Percentiles rank a stretch among this genome's conserved stretches.
phyloP scores from a whole-genome alignment of 169 alveolate genomes.

The Plasmodium gonderi region DNA sequence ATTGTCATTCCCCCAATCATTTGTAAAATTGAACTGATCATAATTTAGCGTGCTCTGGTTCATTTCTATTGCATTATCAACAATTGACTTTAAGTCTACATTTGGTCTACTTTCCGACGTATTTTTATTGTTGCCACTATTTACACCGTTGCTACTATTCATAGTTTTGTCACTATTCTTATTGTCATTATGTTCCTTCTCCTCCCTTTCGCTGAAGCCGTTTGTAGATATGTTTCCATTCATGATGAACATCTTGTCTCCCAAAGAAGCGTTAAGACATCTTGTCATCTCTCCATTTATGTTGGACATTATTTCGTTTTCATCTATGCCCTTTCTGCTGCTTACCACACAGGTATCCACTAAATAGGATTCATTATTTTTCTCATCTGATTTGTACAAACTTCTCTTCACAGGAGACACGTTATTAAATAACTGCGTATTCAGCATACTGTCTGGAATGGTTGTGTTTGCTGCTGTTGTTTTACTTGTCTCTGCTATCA shows the following conservation, averaged over 20 bases:
- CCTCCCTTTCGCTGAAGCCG: neutral
- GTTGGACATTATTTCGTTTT: neutral
- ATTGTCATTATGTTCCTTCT: no score
- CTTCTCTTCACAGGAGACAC: neutral
- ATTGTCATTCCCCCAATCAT: neutral
- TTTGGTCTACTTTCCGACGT: slow-evolving; percentile 19
- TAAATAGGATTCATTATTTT: slow-evolving; percentile 5
- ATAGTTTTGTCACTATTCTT: no score
- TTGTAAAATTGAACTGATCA: slow-evolving; percentile 35
- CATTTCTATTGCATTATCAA: slow-evolving; percentile 62
- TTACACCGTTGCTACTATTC: neutral
- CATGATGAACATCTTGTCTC: neutral
- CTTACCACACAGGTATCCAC: neutral
- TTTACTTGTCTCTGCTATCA: slow-evolving; percentile 45
- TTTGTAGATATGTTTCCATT: neutral
- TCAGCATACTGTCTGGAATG: slow-evolving; percentile 19
- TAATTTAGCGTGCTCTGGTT: slow-evolving; percentile 11
- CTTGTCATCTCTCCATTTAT: neutral
- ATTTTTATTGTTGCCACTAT: neutral
- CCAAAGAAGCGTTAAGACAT: neutral
- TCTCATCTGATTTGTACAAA: slow-evolving; percentile 16
- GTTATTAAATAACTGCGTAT: slow-evolving; percentile 13
- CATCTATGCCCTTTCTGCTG: neutral
- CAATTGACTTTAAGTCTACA: slow-evolving; percentile 40
- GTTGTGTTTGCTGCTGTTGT: slow-evolving; percentile 39